These are phyloP conservation scores for Talaromyces sp. DNA, from an alignment of 2,329 filamentous ascomycete species.

Conservation along the genomic window DNA sequence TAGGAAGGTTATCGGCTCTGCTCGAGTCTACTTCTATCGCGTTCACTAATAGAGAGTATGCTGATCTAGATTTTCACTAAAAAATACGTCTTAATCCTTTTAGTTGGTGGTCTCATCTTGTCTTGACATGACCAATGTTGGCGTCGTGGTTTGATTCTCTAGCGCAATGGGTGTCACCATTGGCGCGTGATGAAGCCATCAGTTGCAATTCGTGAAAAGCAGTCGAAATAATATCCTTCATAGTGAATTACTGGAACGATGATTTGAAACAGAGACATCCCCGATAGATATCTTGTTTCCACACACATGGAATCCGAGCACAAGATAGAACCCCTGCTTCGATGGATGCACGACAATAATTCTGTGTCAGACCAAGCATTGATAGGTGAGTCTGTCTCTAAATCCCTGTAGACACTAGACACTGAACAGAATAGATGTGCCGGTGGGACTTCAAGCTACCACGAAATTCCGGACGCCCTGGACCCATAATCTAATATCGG, in stretches of 20 bases:
- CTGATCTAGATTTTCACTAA: too few species aligned
- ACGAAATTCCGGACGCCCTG: not conserved
- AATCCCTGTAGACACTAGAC: not conserved
- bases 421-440: not conserved
- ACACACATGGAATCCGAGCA: not conserved
- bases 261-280: not conserved
- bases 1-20: not conserved
- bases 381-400: not conserved
- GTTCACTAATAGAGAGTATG: too few species aligned
- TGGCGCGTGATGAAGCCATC: not conserved
- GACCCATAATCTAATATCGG: not conserved
- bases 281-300: not conserved
- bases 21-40: not conserved
- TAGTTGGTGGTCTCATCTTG: not conserved
- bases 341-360: not conserved
- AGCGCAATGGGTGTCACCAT: not conserved
- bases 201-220: not conserved
- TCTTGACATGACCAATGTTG: not conserved
- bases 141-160: not conserved
- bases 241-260: not conserved
- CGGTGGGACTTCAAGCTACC: not conserved
- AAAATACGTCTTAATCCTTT: not conserved
- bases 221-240: not conserved
- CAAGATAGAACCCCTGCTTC: not conserved
- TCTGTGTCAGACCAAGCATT: not conserved